Evolutionary conservation across 805 yeast genomes (phyloP).

Genomic region (Scheffersomyces coipomensis): DNA sequence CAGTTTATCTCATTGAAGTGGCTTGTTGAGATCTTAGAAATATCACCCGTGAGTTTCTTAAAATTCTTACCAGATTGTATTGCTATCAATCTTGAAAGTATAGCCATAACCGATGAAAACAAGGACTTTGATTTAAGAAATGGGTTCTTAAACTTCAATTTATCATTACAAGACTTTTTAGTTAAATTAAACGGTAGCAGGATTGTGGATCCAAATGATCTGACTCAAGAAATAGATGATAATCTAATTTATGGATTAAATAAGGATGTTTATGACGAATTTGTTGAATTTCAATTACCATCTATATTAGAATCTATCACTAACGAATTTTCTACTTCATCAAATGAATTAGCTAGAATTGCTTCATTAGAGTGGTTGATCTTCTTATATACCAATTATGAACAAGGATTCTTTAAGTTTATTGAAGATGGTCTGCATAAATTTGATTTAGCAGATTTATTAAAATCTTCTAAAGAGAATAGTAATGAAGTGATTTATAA

Average conservation of each 20-base stretch:
- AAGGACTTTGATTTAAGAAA: constrained; percentile 37
- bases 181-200: constrained; percentile 23
- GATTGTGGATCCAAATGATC: constrained; percentile 2
- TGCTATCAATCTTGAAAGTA: constrained; percentile 54
- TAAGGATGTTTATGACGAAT: constrained; percentile 39
- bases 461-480: constrained; percentile 68
- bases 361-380: constrained; percentile 90
- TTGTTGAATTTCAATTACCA: constrained; percentile 35
- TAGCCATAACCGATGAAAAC: constrained; percentile 33
- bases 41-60: constrained; percentile 74
- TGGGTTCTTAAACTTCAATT: constrained; percentile 34
- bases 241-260: constrained; percentile 45
- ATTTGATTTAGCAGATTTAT: constrained; percentile 67
- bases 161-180: constrained; percentile 31
- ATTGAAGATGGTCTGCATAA: constrained; percentile 10
- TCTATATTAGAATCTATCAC: constrained; percentile 70
- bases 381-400: constrained; percentile 69
- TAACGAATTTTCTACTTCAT: constrained; percentile 47
- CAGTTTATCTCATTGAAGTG: constrained; percentile 79
- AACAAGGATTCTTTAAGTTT: constrained; percentile 27
- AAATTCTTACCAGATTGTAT: constrained; percentile 74
- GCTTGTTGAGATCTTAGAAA: constrained; percentile 70
- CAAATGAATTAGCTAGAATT: constrained; percentile 74
- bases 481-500: constrained; percentile 76
- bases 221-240: constrained; percentile 9